Base-by-base conservation (phyloP, 1,284 basidiomycete species). In the Sanguinoderma infundibulare region DNA sequence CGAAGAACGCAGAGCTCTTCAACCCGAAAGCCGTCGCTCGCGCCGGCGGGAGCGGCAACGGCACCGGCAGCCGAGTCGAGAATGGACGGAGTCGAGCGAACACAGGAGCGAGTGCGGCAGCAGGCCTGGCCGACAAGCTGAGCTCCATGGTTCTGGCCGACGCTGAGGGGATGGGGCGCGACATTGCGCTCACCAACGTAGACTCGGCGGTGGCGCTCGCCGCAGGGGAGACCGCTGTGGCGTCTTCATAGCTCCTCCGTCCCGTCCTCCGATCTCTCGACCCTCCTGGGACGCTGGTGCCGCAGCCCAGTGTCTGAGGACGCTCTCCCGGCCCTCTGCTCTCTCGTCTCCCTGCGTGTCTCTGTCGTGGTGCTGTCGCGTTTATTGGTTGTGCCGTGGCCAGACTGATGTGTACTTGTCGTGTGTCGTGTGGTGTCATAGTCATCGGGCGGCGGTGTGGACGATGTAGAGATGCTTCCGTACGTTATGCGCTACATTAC, bases 1-100 rank as follows among this genome's bases (percentile, higher is more conserved):
- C 78, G 30, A 78, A 82, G 77, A 74, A 76, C 44, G 74, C 77
- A n/a, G 87, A 89, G 67, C 70, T 83, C 40, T 83, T 80, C 60
- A 86, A 85, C 58, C 83, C 85, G 3, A 88, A 86, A 69, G 72
- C 64, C 5, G 62, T 42, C 3, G 26, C 34, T 5, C 63, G 67
- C 20, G 58, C 38, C 50, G 26, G 44, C 12, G 42, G 30, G 14
- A 50, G 40, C 15, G 54, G 47, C n/a, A 50, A 28, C 32, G 47
- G 47, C 24, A 50, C 15, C 9, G 42, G 56, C 8, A 47, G 36
- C 9, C 61, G 46, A 30, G 35, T 24, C 32, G 58, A 57, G 52
- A 60, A 59, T n/a, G 58, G 53, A 28, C 51, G 62, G 12, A 51
- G 30, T 10, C 51, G 56, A 50, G 42, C 53, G 6, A 62, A 61